Percentiles rank a stretch among this genome's conserved stretches.
Conservation (phyloP, 2,329 filamentous ascomycete genomes). For the Scytalidium sp. region DNA sequence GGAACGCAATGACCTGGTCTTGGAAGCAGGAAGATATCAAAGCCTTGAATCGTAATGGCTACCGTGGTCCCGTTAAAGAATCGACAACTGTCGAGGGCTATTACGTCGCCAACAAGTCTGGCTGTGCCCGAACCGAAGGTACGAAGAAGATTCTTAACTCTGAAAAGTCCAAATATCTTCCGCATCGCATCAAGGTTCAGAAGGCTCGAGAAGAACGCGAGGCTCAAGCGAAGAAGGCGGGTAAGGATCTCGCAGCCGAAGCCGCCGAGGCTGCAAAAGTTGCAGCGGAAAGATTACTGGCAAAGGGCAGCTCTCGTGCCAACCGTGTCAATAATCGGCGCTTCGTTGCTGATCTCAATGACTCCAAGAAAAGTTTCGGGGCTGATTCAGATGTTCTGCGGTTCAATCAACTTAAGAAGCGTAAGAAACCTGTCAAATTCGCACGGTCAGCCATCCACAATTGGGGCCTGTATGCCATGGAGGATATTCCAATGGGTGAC, state of each 20-base stretch:
- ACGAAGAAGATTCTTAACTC: constrained; percentile 94
- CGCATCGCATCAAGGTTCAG: constrained; percentile 95
- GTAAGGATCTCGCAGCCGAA: constrained; percentile 61
- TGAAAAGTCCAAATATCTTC: constrained; percentile 97
- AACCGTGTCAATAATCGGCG: constrained; percentile 96
- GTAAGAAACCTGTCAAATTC: constrained; percentile 98
- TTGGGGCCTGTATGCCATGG: constrained; percentile 96
- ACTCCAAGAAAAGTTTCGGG: constrained; percentile 83
- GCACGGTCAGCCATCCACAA: constrained; percentile 97
- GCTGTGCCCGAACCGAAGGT: constrained; percentile 87
- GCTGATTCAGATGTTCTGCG: constrained; percentile 87
- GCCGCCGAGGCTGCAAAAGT: constrained; percentile 71
- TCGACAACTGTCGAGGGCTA: constrained; percentile 55
- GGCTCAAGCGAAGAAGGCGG: constrained; percentile 65
- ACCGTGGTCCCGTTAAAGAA: constrained; percentile 38
- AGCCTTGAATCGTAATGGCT: constrained; percentile 58
- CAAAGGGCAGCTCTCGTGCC: constrained; percentile 86
- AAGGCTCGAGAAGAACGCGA: constrained; percentile 90
- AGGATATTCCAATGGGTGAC: constrained; percentile 94
- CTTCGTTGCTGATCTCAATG: constrained; percentile 90
- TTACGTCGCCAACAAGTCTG: constrained; percentile 83
- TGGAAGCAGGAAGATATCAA: constrained; percentile 74
- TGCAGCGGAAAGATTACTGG: constrained; percentile 73
- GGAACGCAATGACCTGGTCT: constrained; percentile 60
- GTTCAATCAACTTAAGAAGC: constrained; percentile 99